phyloP scores from a whole-genome alignment of 2,329 filamentous ascomycete genomes.

The Aurifilum marmelostoma region DNA sequence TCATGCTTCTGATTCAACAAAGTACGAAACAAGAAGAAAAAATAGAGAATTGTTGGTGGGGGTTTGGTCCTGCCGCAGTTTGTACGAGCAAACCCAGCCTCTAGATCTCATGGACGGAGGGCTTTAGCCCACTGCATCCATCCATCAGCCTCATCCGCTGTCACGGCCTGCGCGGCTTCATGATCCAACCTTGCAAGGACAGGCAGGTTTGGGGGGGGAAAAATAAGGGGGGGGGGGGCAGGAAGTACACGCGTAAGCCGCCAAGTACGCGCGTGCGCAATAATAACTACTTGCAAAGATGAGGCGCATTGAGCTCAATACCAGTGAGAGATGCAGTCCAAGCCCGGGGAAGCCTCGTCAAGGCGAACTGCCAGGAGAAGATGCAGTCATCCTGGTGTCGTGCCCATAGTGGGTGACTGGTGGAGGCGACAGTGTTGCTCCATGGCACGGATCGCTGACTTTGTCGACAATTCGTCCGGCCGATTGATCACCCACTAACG shows the following conservation, averaged over 20 bases:
- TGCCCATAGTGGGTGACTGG: neutral
- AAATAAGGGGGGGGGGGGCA: neutral
- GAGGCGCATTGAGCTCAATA: conserved; percentile 18
- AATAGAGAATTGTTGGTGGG: neutral
- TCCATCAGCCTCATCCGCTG: conserved; percentile 22
- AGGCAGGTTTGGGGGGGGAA: neutral
- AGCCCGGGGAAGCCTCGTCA: neutral
- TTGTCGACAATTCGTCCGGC: neutral
- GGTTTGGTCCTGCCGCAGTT: neutral
- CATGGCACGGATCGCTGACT: neutral
- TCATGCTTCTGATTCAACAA: neutral
- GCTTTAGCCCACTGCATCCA: neutral
- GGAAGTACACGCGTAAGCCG: conserved; percentile 11
- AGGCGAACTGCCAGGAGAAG: neutral
- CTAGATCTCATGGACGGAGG: conserved; percentile 8
- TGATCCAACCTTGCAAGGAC: neutral
- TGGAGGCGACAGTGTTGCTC: neutral
- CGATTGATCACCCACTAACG: neutral
- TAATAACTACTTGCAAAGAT: neutral
- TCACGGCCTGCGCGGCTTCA: conserved; percentile 2
- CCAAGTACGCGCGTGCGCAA: neutral
- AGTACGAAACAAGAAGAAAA: neutral
- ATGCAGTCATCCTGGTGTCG: neutral
- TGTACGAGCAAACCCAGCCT: conserved; percentile 8
- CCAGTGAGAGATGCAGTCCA: neutral